Conservation (phyloP, 148 eudicot genomes). For the Spergularia bocconei region DNA sequence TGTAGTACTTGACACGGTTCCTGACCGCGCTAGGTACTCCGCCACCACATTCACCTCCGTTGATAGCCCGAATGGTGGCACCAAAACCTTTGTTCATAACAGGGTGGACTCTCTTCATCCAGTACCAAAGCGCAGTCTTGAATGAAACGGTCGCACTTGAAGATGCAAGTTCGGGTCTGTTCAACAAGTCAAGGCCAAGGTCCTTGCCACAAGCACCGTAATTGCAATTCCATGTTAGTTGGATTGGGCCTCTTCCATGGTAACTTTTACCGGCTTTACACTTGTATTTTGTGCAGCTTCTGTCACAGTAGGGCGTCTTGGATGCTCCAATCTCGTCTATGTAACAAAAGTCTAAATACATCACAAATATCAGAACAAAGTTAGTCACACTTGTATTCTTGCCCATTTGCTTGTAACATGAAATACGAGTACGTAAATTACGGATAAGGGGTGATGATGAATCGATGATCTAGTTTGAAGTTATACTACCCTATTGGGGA, state of each 20-base stretch:
- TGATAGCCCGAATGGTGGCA: slow-evolving; percentile 26
- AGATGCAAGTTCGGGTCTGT: slow-evolving; percentile 35
- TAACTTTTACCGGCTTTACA: slow-evolving; percentile 33
- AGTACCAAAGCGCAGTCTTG: slow-evolving; percentile 39
- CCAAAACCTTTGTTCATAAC: slow-evolving; percentile 24
- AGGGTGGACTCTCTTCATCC: slow-evolving; percentile 28
- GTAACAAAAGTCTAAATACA: slow-evolving; percentile 39
- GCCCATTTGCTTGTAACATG: too few relatives aligned
- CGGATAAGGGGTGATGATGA: too few relatives aligned
- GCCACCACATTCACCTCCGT: slow-evolving; percentile 29
- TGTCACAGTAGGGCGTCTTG: slow-evolving; percentile 37
- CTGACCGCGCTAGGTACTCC: slow-evolving; percentile 6
- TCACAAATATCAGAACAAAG: background rate
- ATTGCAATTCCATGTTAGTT: slow-evolving; percentile 48
- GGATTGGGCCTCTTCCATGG: slow-evolving; percentile 47
- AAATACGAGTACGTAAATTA: too few relatives aligned
- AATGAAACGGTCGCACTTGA: slow-evolving; percentile 26
- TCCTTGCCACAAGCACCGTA: slow-evolving; percentile 37
- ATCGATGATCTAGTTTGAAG: too few relatives aligned
- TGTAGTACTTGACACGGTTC: slow-evolving; percentile 19
- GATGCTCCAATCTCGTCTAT: slow-evolving; percentile 38
- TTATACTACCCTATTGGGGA: too few relatives aligned
- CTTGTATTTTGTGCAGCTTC: slow-evolving; percentile 24
- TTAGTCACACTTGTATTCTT: too few relatives aligned
- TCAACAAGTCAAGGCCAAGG: slow-evolving; percentile 33